These are phyloP conservation scores for Crepidotus variabilis DNA, from an alignment of 768 basidiomycete genomes.

Conservation along the genomic window DNA sequence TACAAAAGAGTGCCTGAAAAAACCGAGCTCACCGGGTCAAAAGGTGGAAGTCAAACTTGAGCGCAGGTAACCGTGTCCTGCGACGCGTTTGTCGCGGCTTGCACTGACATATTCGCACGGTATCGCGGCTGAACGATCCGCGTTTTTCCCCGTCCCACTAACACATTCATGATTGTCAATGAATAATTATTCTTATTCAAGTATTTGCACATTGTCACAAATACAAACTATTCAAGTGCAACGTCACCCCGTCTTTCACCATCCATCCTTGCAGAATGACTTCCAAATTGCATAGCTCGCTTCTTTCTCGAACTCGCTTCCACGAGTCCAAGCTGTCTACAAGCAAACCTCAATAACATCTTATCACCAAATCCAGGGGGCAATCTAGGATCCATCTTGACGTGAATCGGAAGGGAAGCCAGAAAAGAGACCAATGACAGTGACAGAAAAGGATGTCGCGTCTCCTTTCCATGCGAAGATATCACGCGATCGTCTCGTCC, in stretches of 20 bases:
- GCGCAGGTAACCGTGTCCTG: too few species aligned
- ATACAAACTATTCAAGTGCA: conserved; percentile 23
- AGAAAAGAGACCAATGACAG: conserved; percentile 75
- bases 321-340: conserved; percentile 67
- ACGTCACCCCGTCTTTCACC: conserved; percentile 56
- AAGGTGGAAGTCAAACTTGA: background rate
- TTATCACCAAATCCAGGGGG: conserved; percentile 88
- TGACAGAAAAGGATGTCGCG: conserved; percentile 87
- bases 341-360: conserved; percentile 71
- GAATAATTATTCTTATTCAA: too few species aligned
- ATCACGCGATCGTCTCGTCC: conserved; percentile 94
- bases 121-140: too few species aligned
- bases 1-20: background rate
- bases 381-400: conserved; percentile 76
- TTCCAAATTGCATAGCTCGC: conserved; percentile 97
- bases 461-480: conserved; percentile 89
- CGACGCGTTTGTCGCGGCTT: too few species aligned
- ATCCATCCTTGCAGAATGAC: conserved; percentile 81
- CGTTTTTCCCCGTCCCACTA: too few species aligned
- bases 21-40: background rate
- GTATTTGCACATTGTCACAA: too few species aligned
- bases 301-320: conserved; percentile 80
- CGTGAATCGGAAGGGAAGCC: conserved; percentile 72
- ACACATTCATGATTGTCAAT: too few species aligned
- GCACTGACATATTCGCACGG: too few species aligned